These are phyloP conservation scores for Cynanchum wilfordii DNA, from an alignment of 257 asterid genomes.

Conservation along the genomic window DNA sequence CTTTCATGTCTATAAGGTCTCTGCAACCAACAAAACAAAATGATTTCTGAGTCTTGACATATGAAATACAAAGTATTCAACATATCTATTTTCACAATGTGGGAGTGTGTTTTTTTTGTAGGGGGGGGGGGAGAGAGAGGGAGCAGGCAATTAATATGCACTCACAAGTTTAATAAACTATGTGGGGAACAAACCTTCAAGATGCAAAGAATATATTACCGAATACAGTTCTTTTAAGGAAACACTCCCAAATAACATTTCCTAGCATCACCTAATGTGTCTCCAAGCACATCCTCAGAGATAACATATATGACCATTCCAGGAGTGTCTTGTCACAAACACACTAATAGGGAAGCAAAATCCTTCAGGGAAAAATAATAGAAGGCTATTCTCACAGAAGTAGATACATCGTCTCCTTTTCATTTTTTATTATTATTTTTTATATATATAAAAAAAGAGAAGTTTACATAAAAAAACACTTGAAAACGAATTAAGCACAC, in stretches of 20 bases:
- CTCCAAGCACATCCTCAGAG: background rate
- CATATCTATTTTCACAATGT: background rate
- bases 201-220: background rate
- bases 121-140: background rate
- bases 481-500: background rate
- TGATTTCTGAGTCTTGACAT: background rate
- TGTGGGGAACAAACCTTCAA: background rate
- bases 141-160: background rate
- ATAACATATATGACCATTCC: background rate
- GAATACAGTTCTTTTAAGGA: background rate
- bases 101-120: background rate
- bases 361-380: background rate
- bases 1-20: slow-evolving; percentile 36
- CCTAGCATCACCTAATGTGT: background rate
- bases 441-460: too few relatives aligned
- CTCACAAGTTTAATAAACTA: background rate
- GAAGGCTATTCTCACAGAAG: background rate
- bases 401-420: background rate
- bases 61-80: background rate
- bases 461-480: background rate
- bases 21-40: slow-evolving; percentile 19
- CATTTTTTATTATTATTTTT: background rate
- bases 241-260: background rate
- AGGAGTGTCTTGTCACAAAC: background rate
- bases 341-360: background rate